Percentiles rank a stretch among this genome's conserved stretches.
Conservation (phyloP, 1,284 basidiomycete species). For the Phellinidium pouzarii region DNA sequence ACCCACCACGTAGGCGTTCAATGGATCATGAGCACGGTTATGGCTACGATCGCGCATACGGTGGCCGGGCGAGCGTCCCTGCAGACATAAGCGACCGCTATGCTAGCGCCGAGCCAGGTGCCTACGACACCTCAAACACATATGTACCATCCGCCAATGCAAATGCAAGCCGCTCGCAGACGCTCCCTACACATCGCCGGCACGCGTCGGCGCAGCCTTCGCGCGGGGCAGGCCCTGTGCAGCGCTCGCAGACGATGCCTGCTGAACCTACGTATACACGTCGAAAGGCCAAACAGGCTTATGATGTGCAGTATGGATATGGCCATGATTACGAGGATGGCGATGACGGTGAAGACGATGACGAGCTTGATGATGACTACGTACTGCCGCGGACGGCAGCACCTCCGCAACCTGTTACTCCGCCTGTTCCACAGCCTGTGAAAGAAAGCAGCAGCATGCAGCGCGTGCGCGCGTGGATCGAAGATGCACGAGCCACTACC, state of each 20-base stretch:
- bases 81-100: constrained; percentile 2
- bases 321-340: neutral
- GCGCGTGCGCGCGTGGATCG: constrained; percentile 7
- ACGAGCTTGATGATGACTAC: constrained; percentile 2
- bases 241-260: constrained; percentile 14
- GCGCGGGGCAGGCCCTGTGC: constrained; percentile 1
- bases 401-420: neutral
- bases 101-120: neutral
- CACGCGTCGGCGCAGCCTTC: neutral
- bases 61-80: constrained; percentile 13
- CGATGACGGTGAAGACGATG: neutral
- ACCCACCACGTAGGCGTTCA: neutral
- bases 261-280: neutral
- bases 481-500: neutral
- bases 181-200: constrained; percentile 2
- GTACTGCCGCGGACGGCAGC: neutral
- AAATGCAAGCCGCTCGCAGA: neutral
- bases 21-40: neutral
- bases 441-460: constrained; percentile 7
- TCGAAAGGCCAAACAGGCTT: neutral
- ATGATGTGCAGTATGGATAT: constrained; percentile 1
- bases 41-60: constrained; percentile 4
- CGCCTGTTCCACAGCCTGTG: neutral
- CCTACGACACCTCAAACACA: neutral
- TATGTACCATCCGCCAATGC: neutral